These are phyloP conservation scores for Selenicereus undatus DNA, from an alignment of 148 eudicot species.

Conservation along the genomic window DNA sequence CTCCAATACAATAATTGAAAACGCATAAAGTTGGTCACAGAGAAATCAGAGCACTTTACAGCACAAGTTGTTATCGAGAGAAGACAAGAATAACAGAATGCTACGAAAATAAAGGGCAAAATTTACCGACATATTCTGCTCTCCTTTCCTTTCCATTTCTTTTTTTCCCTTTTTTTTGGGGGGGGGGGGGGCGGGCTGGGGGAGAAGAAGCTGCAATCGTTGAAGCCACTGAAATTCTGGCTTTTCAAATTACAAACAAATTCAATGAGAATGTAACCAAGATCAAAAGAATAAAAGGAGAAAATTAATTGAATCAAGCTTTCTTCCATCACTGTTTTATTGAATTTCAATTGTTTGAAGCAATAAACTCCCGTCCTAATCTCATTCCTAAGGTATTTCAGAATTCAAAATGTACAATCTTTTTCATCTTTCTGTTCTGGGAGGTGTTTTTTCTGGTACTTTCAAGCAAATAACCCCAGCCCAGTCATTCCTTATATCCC, in stretches of 20 bases:
- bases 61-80: slow-evolving; percentile 30
- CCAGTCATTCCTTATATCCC: not conserved
- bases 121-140: not conserved
- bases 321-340: slow-evolving; percentile 21
- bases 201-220: not conserved
- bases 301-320: not conserved
- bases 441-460: not conserved
- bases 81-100: slow-evolving; percentile 32
- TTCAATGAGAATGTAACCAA: not conserved
- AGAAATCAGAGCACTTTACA: slow-evolving; percentile 37
- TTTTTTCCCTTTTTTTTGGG: not conserved
- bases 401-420: not conserved
- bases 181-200: not conserved
- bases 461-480: slow-evolving; percentile 2
- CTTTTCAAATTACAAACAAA: not conserved
- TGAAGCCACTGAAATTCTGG: not conserved
- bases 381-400: not conserved
- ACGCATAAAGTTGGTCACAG: slow-evolving; percentile 22
- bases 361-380: not conserved
- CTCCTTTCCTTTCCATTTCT: not conserved
- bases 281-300: not conserved
- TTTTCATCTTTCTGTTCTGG: not conserved
- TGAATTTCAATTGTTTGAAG: not conserved
- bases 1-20: slow-evolving; percentile 31
- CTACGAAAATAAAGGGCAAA: slow-evolving; percentile 19